These are phyloP conservation scores for Nakazawaea sp. DNA, from an alignment of 805 yeast species.

Conservation along the genomic window DNA sequence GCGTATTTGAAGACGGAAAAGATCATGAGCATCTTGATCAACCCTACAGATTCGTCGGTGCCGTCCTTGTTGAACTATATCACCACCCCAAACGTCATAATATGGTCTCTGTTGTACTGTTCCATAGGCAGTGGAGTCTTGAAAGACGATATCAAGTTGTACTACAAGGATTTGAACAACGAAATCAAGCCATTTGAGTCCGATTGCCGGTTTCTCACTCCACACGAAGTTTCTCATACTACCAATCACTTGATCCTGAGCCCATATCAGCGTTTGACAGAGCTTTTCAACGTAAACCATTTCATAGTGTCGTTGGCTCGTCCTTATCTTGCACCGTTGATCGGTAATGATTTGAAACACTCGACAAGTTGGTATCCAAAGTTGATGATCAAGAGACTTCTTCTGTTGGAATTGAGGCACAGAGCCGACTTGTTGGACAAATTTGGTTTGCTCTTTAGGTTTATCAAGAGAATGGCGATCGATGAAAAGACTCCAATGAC, in stretches of 20 bases:
- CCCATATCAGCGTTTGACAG: constrained; percentile 85
- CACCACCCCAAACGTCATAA: constrained; percentile 87
- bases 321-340: constrained; percentile 87
- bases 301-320: constrained; percentile 87
- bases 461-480: constrained; percentile 68
- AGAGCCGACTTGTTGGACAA: constrained; percentile 74
- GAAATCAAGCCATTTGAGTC: constrained; percentile 33
- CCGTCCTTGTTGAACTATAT: constrained; percentile 80
- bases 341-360: constrained; percentile 77
- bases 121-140: constrained; percentile 71
- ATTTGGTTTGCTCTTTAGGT: constrained; percentile 64
- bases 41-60: constrained; percentile 65
- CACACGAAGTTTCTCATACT: constrained; percentile 31
- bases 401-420: constrained; percentile 78
- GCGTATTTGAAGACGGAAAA: constrained; percentile 76
- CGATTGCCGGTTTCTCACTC: constrained; percentile 32
- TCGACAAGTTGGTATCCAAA: constrained; percentile 28
- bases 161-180: constrained; percentile 49
- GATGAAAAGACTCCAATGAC: constrained; percentile 83
- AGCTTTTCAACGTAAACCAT: constrained; percentile 90
- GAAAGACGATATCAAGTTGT: constrained; percentile 53
- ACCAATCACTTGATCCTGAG: constrained; percentile 27
- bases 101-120: constrained; percentile 87
- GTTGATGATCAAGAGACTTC: constrained; percentile 42
- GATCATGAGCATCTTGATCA: constrained; percentile 76